A percentile compares a stretch with the other conserved stretches of the same genome.
phyloP scores from a whole-genome alignment of 2,329 filamentous ascomycete species.

The Metarhizium robertsii region DNA sequence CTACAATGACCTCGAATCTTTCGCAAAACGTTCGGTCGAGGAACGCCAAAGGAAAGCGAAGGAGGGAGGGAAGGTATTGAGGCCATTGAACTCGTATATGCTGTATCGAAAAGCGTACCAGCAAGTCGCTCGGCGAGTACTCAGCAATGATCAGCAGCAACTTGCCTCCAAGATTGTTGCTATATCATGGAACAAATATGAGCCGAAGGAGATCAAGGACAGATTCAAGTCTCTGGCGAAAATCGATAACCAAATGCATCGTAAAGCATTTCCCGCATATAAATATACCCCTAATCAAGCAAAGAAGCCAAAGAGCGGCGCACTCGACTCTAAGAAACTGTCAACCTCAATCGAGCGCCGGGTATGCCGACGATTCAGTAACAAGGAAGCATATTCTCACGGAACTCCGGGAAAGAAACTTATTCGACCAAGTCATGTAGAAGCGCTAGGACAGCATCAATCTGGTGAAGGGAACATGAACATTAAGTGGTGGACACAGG shows the following conservation, averaged over 20 bases:
- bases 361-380: slow-evolving; percentile 31
- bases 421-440: background rate
- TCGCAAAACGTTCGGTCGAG: slow-evolving; percentile 4
- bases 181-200: slow-evolving; percentile 67
- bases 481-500: slow-evolving; percentile 1
- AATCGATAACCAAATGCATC: slow-evolving; percentile 76
- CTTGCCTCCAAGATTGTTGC: slow-evolving; percentile 83
- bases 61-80: slow-evolving; percentile 42
- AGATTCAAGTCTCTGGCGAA: slow-evolving; percentile 72
- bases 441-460: background rate
- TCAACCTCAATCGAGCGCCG: slow-evolving; percentile 18
- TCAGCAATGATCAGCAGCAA: slow-evolving; percentile 88
- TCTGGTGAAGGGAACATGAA: background rate
- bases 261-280: slow-evolving; percentile 78
- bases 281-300: slow-evolving; percentile 83
- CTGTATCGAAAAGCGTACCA: slow-evolving; percentile 91
- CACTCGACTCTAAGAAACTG: slow-evolving; percentile 3
- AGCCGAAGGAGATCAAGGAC: slow-evolving; percentile 61
- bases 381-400: background rate
- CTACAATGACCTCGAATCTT: slow-evolving; percentile 3
- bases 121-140: slow-evolving; percentile 68
- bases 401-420: background rate
- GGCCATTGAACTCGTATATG: slow-evolving; percentile 98
- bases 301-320: slow-evolving; percentile 23
- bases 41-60: slow-evolving; percentile 4